A percentile compares a stretch with the other conserved stretches of the same genome.
phyloP scores from a whole-genome alignment of 1,139 yeast species.

The Pichia sp. region DNA sequence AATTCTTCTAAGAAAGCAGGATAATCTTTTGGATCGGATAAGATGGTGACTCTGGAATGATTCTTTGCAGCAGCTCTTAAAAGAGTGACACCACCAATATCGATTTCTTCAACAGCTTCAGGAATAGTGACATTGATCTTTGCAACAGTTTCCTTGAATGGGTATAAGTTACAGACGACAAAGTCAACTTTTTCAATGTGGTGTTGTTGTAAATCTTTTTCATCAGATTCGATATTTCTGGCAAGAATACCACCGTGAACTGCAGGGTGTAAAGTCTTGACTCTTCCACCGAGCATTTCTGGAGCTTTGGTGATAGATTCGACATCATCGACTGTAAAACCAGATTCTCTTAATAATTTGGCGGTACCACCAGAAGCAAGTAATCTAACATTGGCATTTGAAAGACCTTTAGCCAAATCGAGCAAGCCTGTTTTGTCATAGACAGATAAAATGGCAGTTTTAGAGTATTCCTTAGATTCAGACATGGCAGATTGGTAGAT shows the following conservation, averaged over 20 bases:
- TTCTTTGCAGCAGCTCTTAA: conserved; percentile 98
- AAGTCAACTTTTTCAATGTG: conserved; percentile 92
- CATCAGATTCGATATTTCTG: conserved; percentile 84
- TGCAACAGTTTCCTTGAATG: conserved; percentile 94
- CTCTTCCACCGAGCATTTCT: conserved; percentile 98
- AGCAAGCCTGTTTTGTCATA: conserved; percentile 95
- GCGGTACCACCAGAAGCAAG: conserved; percentile 98
- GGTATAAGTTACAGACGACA: conserved; percentile 95
- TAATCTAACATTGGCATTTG: conserved; percentile 79
- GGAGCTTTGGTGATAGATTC: conserved; percentile 95
- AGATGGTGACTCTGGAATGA: conserved; percentile 90
- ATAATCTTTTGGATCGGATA: conserved; percentile 91
- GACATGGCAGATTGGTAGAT: no score
- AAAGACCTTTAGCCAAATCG: conserved; percentile 92
- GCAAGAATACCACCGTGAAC: conserved; percentile 98
- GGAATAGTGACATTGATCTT: conserved; percentile 92
- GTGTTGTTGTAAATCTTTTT: conserved; percentile 76
- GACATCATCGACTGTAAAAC: conserved; percentile 96
- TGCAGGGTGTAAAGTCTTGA: conserved; percentile 96
- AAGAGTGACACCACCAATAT: conserved; percentile 96
- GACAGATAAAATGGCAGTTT: conserved; percentile 93
- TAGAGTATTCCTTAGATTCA: conserved; percentile 41
- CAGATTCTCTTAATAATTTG: conserved; percentile 88
- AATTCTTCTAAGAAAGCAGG: conserved; percentile 79
- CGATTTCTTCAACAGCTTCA: conserved; percentile 98